Percentiles rank a stretch among this genome's conserved stretches.
Evolutionary conservation across 208 protist species (phyloP).

Genomic region (Wallacemonas sp.): DNA sequence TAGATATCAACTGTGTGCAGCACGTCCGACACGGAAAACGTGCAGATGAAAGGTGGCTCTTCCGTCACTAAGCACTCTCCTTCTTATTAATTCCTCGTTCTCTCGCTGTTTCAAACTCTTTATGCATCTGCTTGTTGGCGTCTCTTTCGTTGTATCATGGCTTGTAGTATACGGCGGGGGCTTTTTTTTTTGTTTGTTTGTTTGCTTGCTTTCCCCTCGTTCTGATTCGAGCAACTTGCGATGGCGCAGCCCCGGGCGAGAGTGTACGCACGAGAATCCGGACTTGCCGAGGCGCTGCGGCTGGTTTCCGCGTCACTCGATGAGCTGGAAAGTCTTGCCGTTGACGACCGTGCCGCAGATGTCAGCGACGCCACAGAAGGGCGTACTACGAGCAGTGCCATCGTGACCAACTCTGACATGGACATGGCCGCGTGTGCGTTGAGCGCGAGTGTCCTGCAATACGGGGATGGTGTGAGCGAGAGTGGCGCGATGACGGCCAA

Average conservation of each 20-base stretch:
- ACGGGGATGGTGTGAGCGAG: background rate
- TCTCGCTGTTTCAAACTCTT: too few species aligned
- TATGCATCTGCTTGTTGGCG: too few species aligned
- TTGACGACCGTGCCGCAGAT: background rate
- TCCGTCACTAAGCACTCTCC: too few species aligned
- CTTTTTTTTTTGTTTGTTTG: background rate
- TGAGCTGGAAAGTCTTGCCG: constrained; percentile 6
- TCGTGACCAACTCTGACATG: background rate
- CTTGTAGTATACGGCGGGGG: background rate
- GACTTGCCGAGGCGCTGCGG: background rate
- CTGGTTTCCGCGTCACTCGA: background rate
- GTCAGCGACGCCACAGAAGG: background rate
- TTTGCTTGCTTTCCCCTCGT: too few species aligned
- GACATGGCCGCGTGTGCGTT: background rate
- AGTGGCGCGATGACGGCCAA: too few species aligned
- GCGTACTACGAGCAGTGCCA: background rate
- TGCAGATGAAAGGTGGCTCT: too few species aligned
- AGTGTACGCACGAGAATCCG: background rate
- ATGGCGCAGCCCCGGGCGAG: background rate
- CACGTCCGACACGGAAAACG: too few species aligned
- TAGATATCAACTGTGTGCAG: too few species aligned
- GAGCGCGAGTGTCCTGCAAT: background rate
- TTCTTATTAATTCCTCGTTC: too few species aligned
- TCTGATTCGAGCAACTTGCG: too few species aligned
- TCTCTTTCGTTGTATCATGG: too few species aligned